A percentile compares a stretch with the other conserved stretches of the same genome.
Evolutionary conservation across 1,284 basidiomycete genomes (phyloP).

Genomic region (Neolentinus lepideus): DNA sequence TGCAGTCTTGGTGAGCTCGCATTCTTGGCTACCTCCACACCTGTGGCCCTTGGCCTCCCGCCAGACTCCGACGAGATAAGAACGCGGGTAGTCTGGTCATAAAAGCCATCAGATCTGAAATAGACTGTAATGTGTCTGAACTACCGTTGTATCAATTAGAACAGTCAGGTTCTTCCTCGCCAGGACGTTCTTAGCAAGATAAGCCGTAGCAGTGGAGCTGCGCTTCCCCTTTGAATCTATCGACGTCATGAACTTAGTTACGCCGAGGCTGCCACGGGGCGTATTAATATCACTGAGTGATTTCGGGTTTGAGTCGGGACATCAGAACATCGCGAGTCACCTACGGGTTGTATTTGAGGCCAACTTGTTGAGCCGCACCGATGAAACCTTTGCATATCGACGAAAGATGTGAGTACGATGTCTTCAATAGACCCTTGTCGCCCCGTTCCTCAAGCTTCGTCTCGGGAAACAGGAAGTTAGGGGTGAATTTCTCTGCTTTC

Average conservation of each 20-base stretch:
- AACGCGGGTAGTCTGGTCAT: conserved; percentile 44
- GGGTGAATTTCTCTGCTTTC: conserved; percentile 51
- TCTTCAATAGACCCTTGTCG: conserved; percentile 38
- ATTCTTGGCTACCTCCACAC: conserved; percentile 38
- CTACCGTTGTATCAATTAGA: conserved; percentile 20
- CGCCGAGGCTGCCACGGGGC: conserved; percentile 39
- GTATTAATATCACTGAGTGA: conserved; percentile 46
- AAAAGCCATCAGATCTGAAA: too few species aligned
- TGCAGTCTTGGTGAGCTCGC: neutral
- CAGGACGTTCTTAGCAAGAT: conserved; percentile 56
- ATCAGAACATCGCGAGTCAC: too few species aligned
- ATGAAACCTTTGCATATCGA: neutral
- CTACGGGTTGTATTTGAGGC: neutral
- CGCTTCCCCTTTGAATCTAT: conserved; percentile 41
- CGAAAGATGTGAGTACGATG: neutral
- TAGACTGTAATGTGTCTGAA: too few species aligned
- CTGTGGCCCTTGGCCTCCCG: conserved; percentile 35
- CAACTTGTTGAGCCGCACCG: neutral
- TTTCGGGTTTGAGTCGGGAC: too few species aligned
- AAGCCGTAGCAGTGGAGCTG: conserved; percentile 56
- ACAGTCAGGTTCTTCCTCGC: conserved; percentile 57
- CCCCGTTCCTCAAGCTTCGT: conserved; percentile 41
- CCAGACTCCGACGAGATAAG: conserved; percentile 45
- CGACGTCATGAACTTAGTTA: conserved; percentile 58
- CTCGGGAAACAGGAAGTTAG: conserved; percentile 36